Conservation (phyloP, 768 basidiomycete species). For the Chalciporus pseudorubinellus region DNA sequence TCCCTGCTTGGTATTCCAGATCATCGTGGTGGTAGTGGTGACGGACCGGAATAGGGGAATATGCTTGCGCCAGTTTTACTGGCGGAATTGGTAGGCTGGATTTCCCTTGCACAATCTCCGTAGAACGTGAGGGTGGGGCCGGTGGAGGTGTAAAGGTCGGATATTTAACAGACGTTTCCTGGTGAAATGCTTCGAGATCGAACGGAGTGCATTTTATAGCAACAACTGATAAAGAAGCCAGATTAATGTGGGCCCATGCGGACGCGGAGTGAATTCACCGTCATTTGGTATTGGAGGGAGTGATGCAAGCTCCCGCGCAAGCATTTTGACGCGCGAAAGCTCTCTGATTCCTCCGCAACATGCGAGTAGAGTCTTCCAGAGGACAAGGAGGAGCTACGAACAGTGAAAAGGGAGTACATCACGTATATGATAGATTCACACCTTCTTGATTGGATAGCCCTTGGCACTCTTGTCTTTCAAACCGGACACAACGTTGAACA, state of each 20-base stretch:
- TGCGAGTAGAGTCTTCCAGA: conserved; percentile 92
- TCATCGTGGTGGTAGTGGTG: conserved; percentile 93
- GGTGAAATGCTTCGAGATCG: conserved; percentile 85
- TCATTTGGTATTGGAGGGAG: conserved; percentile 56
- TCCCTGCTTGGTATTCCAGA: conserved; percentile 47
- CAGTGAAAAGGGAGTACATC: conserved; percentile 2
- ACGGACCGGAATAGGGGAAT: conserved; percentile 89
- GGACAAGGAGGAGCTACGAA: conserved; percentile 77
- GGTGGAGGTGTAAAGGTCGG: conserved; percentile 83
- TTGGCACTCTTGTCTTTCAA: conserved; percentile 91
- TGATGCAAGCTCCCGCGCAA: conserved; percentile 82
- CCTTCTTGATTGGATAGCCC: conserved; percentile 98
- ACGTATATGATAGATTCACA: conserved; percentile 27
- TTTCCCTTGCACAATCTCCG: conserved; percentile 27
- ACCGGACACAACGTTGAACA: conserved; percentile 87
- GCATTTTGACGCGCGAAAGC: conserved; percentile 73
- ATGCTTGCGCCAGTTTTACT: conserved; percentile 81
- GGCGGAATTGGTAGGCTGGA: conserved; percentile 40
- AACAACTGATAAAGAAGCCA: conserved; percentile 37
- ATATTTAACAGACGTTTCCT: conserved; percentile 92
- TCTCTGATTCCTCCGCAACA: conserved; percentile 94
- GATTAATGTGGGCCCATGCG: conserved; percentile 2
- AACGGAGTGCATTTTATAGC: conserved; percentile 87
- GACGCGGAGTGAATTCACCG: conserved; percentile 30
- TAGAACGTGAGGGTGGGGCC: conserved; percentile 33